A percentile compares a stretch with the other conserved stretches of the same genome.
These are phyloP conservation scores for Pestalotiopsis sp. DNA, from an alignment of 2,329 filamentous ascomycete genomes.

Conservation along the genomic window DNA sequence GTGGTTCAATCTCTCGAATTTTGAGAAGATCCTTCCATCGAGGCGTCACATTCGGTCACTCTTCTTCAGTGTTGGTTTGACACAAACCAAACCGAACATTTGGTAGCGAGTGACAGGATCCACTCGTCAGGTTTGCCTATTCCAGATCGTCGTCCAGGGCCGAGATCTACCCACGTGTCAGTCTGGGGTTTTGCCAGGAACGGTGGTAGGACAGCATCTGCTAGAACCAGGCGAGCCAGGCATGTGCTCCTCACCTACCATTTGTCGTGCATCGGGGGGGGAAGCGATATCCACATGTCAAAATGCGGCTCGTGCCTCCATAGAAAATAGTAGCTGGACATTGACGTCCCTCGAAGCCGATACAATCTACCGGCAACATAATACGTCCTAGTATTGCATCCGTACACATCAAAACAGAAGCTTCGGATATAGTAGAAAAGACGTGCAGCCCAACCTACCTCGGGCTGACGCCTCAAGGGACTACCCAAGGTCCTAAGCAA, in stretches of 20 bases:
- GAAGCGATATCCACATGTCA: neutral
- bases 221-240: neutral
- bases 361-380: neutral
- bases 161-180: conserved; percentile 5
- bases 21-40: neutral
- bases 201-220: conserved; percentile 5
- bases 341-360: neutral
- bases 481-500: neutral
- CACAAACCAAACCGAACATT: neutral
- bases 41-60: neutral
- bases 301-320: neutral
- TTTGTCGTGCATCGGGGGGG: neutral
- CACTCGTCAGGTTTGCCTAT: neutral
- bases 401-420: neutral
- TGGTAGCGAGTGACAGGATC: conserved; percentile 2
- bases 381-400: neutral
- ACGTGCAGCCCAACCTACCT: neutral
- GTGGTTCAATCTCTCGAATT: neutral
- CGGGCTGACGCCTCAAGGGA: neutral
- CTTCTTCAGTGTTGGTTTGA: neutral
- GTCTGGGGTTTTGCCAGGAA: conserved; percentile 3
- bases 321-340: neutral
- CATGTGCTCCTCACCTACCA: neutral
- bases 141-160: conserved; percentile 7
- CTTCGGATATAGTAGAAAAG: neutral